Conservation (phyloP, 768 basidiomycete genomes). For the Naganishia onofrii region DNA sequence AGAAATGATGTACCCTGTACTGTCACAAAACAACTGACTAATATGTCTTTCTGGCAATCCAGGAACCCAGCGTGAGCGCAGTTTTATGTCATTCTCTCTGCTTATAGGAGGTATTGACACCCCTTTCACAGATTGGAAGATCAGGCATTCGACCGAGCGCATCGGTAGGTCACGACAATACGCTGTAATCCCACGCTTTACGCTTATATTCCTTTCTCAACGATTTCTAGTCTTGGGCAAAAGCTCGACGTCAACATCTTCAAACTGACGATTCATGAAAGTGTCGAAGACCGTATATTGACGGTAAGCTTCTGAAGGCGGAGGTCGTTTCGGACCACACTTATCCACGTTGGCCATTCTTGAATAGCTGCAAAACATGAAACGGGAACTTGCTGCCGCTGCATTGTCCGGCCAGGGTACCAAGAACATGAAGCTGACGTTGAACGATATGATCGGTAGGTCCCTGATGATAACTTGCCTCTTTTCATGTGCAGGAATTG, state of each 20-base stretch:
- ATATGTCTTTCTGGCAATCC: constrained; percentile 29
- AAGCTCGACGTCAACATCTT: constrained; percentile 72
- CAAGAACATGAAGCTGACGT: constrained; percentile 71
- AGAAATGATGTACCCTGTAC: background rate
- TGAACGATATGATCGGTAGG: constrained; percentile 74
- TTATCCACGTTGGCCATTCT: background rate
- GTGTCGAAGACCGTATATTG: constrained; percentile 84
- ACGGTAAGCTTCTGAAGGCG: constrained; percentile 54
- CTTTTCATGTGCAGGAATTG: background rate
- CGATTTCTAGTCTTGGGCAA: constrained; percentile 64
- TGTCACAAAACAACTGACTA: background rate
- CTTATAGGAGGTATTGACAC: constrained; percentile 40
- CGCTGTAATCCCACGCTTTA: background rate
- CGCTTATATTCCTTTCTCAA: background rate
- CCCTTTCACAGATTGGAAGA: constrained; percentile 58
- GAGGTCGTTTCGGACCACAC: background rate
- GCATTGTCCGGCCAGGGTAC: constrained; percentile 84
- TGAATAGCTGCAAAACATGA: constrained; percentile 84
- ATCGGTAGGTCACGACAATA: constrained; percentile 33
- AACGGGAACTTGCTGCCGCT: constrained; percentile 76
- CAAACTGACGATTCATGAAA: constrained; percentile 72
- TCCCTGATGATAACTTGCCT: background rate
- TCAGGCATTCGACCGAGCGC: constrained; percentile 55
- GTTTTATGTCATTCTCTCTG: background rate
- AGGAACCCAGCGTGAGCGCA: constrained; percentile 35